Percentiles rank a stretch among this genome's conserved stretches.
Conservation (phyloP, 2,329 filamentous ascomycete genomes). For the Colletotrichum horii region DNA sequence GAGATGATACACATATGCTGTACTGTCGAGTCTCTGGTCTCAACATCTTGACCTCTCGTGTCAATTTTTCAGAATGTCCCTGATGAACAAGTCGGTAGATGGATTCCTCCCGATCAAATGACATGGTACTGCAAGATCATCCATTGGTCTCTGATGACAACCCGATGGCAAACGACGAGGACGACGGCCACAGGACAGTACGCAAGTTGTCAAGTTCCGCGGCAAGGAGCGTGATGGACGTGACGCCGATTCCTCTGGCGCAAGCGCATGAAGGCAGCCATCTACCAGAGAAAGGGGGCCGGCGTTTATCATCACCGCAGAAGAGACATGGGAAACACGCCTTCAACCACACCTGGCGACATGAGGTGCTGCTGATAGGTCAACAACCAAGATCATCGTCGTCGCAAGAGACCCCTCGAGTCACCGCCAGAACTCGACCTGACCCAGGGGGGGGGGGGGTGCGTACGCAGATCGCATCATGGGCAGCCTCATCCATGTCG, state of each 20-base stretch:
- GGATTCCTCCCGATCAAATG: neutral
- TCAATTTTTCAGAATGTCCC: neutral
- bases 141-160: neutral
- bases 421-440: neutral
- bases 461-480: no score
- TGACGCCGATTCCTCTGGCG: no score
- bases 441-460: no score
- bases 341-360: neutral
- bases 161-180: neutral
- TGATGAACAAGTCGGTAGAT: neutral
- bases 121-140: neutral
- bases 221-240: no score
- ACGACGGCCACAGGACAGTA: neutral
- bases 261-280: no score
- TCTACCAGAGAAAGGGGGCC: neutral
- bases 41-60: neutral
- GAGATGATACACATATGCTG: neutral
- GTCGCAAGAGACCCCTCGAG: neutral
- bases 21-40: neutral
- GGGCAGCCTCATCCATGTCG: neutral
- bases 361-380: neutral
- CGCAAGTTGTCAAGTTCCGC: no score
- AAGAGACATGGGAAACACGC: neutral
- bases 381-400: neutral
- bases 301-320: neutral